Evolutionary conservation across 495 filamentous ascomycete genomes (phyloP), one percentile per base, ranked within the genome.

Genomic region (Chaetomium fimeti): DNA sequence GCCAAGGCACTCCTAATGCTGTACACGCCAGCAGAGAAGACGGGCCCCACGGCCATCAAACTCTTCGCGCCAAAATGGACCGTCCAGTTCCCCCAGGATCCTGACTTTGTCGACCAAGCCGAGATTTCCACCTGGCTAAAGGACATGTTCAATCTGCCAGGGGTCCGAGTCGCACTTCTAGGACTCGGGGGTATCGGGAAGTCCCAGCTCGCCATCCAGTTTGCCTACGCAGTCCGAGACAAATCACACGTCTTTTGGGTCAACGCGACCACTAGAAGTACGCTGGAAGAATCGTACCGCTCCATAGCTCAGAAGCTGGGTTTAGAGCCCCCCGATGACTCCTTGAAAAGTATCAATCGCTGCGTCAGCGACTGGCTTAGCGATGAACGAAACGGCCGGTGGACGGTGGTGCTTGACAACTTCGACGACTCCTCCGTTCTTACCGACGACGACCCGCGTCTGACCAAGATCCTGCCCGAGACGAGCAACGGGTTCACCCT

Each of bases 161-260:
- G 58, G 2, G 65, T 48, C 4, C 68, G 68, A 1, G 60, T 58
- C 1, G 71, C 68, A 9, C 66, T 72, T 11, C 62, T 69, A 3
- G 71, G 71, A 12, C 29, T 71, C 9, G 67, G 71, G 4, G 69
- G 71, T 0, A 67, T 69, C n/a, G 68, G 70, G 40, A 70, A 71
- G 27, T 70, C 70, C 25, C 70, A 70, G 65, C 62, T 71, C 2
- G 60, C 66, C 16, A 80, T 81, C 47, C 74, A 77, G 48, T 72
- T 75, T 58, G 72, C 74, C 16, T 70, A 76, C 60, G 2, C 7
- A 5, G 58, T 61, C 45, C 27, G 45, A 4, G 27, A 36, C 20
- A 5, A 73, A 27, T 82, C 75, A 24, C 81, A 74, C 74, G 76
- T 84, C 11, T 80, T 85, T 67, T 85, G 83, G 82, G 67, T 84